phyloP scores from a whole-genome alignment of 305 asterid species.

The Fraxinus nigra region DNA sequence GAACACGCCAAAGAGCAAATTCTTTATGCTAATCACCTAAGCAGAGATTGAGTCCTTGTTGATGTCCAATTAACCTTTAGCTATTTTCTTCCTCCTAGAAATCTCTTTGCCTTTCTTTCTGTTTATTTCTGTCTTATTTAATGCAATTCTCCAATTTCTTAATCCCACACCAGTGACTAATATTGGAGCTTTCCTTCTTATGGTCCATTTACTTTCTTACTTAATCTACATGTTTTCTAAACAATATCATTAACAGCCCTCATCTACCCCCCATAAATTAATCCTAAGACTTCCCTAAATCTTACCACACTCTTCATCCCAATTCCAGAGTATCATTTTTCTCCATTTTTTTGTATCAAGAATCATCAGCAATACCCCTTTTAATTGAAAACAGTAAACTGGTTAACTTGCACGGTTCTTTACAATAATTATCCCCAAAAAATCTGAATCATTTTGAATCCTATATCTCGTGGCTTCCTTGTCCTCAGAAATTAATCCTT shows the following conservation, averaged over 20 bases:
- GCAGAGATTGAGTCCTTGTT: background rate
- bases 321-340: background rate
- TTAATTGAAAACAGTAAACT: background rate
- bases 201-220: background rate
- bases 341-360: background rate
- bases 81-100: background rate
- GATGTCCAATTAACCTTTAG: background rate
- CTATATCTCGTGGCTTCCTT: background rate
- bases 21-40: background rate
- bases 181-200: background rate
- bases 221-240: background rate
- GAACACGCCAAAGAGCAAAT: background rate
- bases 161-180: background rate
- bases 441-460: background rate
- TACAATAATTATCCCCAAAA: background rate
- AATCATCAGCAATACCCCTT: background rate
- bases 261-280: background rate
- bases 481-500: background rate
- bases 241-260: background rate
- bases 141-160: conserved; percentile 6
- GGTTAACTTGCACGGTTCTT: background rate
- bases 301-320: background rate
- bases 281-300: background rate
- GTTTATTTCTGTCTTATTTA: background rate
- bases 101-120: background rate